Evolutionary conservation across 441 rosid species (phyloP).

Genomic region (Populus hybrid): DNA sequence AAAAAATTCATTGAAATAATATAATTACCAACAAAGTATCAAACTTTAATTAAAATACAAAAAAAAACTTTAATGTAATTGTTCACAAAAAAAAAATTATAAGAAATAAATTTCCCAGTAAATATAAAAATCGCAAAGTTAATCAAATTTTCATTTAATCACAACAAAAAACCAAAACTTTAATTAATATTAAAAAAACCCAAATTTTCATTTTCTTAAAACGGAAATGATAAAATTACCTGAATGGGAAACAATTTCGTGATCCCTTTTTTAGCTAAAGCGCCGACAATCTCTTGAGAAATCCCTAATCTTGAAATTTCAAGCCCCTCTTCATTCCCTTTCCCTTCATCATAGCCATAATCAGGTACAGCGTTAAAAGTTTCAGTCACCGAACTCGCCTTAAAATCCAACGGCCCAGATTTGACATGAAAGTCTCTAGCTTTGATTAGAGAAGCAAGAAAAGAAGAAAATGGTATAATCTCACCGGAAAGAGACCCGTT

Average conservation of each 20-base stretch:
- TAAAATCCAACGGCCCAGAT: conserved; percentile 45
- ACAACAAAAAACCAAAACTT: not conserved
- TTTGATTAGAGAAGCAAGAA: not conserved
- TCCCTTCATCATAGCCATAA: conserved; percentile 35
- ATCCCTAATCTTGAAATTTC: conserved; percentile 62
- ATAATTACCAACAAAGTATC: not conserved
- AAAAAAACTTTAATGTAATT: not conserved
- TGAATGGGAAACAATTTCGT: conserved; percentile 79
- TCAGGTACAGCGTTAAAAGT: conserved; percentile 50
- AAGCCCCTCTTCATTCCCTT: conserved; percentile 58
- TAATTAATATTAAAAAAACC: not conserved
- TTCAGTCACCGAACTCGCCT: conserved; percentile 28
- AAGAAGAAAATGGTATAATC: not conserved
- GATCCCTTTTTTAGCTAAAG: conserved; percentile 59
- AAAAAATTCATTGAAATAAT: not conserved
- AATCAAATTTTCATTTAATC: not conserved
- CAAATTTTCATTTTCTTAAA: not conserved
- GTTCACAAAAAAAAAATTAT: not conserved
- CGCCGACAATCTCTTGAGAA: conserved; percentile 49
- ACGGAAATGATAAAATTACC: conserved; percentile 29
- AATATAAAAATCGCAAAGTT: not conserved
- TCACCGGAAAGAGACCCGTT: not conserved
- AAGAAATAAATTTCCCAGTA: not conserved
- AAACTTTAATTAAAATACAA: not conserved
- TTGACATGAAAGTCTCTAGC: conserved; percentile 41